phyloP scores from a whole-genome alignment of 495 filamentous ascomycete genomes.

The Neurospora discreta region DNA sequence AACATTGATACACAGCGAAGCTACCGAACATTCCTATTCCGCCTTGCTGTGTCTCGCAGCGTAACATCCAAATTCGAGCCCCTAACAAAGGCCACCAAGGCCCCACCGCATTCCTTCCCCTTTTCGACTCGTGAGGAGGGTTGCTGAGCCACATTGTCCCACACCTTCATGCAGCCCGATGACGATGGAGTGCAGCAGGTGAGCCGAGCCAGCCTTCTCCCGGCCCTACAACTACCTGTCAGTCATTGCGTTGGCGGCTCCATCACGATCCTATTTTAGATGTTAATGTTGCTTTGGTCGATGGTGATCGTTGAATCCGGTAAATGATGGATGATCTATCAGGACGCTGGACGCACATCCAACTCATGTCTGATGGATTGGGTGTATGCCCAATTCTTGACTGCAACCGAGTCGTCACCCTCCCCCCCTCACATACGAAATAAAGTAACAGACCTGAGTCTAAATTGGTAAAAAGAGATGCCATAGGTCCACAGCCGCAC shows the following conservation, averaged over 20 bases:
- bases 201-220: not conserved
- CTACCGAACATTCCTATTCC: not conserved
- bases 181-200: not conserved
- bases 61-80: not conserved
- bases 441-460: not conserved
- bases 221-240: not conserved
- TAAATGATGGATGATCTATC: not conserved
- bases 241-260: not conserved
- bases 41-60: not conserved
- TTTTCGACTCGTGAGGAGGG: not conserved
- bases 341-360: not conserved
- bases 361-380: not conserved
- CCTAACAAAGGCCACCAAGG: not conserved
- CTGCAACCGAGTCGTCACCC: not conserved
- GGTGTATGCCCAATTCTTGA: not conserved
- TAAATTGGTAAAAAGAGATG: not conserved
- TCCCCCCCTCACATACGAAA: not conserved
- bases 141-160: not conserved
- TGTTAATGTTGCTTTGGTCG: not conserved
- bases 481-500: not conserved
- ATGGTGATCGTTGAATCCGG: not conserved
- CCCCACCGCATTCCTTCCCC: not conserved
- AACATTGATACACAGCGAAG: not conserved
- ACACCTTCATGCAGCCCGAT: not conserved
- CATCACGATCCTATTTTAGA: not conserved